Base-by-base conservation (phyloP, 1,284 basidiomycete genomes). In the Ustilago cynodontis region DNA sequence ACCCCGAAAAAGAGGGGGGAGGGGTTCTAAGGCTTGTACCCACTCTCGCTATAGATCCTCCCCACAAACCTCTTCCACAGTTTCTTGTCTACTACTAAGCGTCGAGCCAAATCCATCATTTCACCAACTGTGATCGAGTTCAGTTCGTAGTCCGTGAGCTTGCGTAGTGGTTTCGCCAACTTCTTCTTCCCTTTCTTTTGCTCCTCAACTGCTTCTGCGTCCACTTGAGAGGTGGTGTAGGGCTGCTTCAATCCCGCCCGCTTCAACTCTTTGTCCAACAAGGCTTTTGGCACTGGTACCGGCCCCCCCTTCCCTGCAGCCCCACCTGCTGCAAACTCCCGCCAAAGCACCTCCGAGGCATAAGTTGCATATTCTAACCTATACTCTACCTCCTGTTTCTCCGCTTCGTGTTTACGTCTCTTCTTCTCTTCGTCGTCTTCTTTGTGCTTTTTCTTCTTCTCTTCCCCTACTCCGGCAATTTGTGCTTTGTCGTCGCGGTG, bases 41-140 rank as follows among this genome's bases (percentile, higher is more conserved):
- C 68, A 39, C 59, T 58, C 59, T 74, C 77, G 13, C 67, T 57
- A 29, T 82, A 93, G 92, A 94, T 93, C 86, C 90, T 90, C 84
- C 88, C 84, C 79, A 88, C 88, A 86, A 92, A 94, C 81, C 87
- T 86, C 84, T 87, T 88, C 87, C 93, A 91, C 85, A 93, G 85
- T 87, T 90, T 90, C 86, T 88, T 88, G 80, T 91, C 88, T 3
- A 81, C 76, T 24, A 90, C 91, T 71, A 95, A 85, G 80, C 88
- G 86, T 75, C 90, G 89, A 67, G 90, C 94, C 54, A 95, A 88
- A 79, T 88, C 88, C 72, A 93, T 87, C 91, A 93, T 94, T 68
- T 91, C 91, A 66, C 88, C 87, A 45, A 96, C 90, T 65, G 94
- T 96, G n/a, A 76, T 88, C 94, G 87, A 85, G 93, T 93, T 63